These are phyloP conservation scores for Aspergillus novoparasiticus DNA, from an alignment of 2,329 filamentous ascomycete genomes.

Conservation along the genomic window DNA sequence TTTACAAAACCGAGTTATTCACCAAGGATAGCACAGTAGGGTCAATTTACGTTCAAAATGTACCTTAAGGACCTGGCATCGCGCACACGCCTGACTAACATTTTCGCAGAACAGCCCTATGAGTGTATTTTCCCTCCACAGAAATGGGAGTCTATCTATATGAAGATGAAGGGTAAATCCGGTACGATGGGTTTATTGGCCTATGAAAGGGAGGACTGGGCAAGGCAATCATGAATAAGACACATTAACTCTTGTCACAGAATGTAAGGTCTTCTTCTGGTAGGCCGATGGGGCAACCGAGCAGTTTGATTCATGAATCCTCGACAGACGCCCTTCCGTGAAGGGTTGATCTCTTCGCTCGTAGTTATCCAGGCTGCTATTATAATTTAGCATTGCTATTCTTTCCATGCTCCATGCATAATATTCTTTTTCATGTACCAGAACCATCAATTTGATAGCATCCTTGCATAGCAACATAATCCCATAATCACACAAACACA, in stretches of 20 bases:
- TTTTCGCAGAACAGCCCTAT: constrained; percentile 20
- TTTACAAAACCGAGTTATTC: not conserved
- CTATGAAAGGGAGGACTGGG: not conserved
- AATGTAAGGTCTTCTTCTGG: not conserved
- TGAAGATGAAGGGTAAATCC: not conserved
- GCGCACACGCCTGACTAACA: constrained; percentile 20
- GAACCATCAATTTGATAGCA: not conserved
- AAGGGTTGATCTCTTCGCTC: too few species aligned
- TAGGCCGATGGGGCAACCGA: not conserved
- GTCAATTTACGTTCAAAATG: constrained; percentile 19
- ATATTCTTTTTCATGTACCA: not conserved
- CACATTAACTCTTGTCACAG: not conserved
- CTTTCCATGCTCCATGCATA: not conserved
- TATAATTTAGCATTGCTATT: not conserved
- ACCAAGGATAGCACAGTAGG: not conserved
- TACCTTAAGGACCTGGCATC: constrained; percentile 17
- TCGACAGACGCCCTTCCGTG: too few species aligned
- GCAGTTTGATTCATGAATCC: too few species aligned
- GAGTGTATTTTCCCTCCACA: constrained; percentile 6
- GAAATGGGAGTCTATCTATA: constrained; percentile 19
- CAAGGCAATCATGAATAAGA: not conserved
- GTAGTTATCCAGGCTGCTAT: not conserved
- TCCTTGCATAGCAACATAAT: not conserved
- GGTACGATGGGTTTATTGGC: constrained; percentile 18
- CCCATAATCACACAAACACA: not conserved